Percentiles rank a stretch among this genome's conserved stretches.
phyloP scores from a whole-genome alignment of 257 asterid species.

The Fraxinus americana region DNA sequence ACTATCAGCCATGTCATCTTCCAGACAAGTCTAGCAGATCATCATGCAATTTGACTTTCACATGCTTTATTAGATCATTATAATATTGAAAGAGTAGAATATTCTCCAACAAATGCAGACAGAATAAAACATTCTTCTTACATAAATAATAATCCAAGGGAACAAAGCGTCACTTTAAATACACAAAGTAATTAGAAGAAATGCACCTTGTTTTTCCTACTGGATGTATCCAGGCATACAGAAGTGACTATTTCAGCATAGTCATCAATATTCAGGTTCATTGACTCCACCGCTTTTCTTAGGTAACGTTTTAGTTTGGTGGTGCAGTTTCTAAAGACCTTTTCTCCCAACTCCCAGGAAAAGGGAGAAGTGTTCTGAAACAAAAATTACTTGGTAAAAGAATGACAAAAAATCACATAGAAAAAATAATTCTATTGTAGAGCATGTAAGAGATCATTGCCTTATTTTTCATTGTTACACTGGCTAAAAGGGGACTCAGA shows the following conservation, averaged over 20 bases:
- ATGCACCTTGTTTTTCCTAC: conserved; percentile 43
- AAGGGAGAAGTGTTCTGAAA: conserved; percentile 46
- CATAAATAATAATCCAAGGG: conserved; percentile 22
- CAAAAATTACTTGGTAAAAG: conserved; percentile 28
- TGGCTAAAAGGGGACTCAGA: conserved; percentile 38
- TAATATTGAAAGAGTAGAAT: not conserved
- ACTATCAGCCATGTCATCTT: too few species aligned
- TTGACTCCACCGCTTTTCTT: conserved; percentile 37
- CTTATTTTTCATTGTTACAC: conserved; percentile 35
- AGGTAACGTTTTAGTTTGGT: conserved; percentile 39
- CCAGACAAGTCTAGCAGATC: not conserved
- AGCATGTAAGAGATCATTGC: conserved; percentile 21
- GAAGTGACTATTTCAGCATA: conserved; percentile 44
- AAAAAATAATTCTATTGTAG: not conserved
- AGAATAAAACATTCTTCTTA: not conserved
- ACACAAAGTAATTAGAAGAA: conserved; percentile 19
- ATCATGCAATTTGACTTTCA: conserved; percentile 6
- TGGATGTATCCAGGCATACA: conserved; percentile 35
- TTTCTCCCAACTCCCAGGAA: conserved; percentile 59
- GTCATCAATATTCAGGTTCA: conserved; percentile 43
- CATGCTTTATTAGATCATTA: not conserved
- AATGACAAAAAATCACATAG: conserved; percentile 10
- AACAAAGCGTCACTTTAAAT: conserved; percentile 4
- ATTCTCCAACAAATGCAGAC: conserved; percentile 11
- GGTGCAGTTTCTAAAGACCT: conserved; percentile 51